phyloP scores from a whole-genome alignment of 176 grass and related monocot genomes.

The Oryza glaberrima region DNA sequence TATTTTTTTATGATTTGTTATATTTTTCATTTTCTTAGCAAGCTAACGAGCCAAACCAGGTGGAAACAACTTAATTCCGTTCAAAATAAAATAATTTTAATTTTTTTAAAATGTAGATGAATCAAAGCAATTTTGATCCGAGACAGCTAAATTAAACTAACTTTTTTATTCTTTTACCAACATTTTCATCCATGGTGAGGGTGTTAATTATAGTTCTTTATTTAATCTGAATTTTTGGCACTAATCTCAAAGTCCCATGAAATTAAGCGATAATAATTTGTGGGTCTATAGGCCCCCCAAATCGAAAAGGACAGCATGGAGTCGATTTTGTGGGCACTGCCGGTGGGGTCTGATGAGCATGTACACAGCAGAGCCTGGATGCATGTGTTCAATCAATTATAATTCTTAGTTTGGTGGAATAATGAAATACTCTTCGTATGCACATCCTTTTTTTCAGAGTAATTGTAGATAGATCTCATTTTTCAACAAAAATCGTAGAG shows the following conservation, averaged over 20 bases:
- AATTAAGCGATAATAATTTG: background rate
- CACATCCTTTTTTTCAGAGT: background rate
- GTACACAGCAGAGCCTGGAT: background rate
- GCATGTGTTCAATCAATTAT: background rate
- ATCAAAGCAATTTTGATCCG: too few species aligned
- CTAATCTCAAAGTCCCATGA: background rate
- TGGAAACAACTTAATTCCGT: too few species aligned
- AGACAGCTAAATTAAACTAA: too few species aligned
- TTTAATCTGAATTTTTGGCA: background rate
- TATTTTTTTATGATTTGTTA: too few species aligned
- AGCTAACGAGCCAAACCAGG: too few species aligned
- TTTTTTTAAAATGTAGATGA: too few species aligned
- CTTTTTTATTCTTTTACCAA: too few species aligned
- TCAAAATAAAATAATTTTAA: too few species aligned
- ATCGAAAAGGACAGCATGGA: background rate
- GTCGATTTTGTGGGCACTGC: slow-evolving; percentile 1
- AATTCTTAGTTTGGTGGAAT: background rate
- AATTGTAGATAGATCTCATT: background rate
- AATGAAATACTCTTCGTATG: background rate
- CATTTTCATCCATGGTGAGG: background rate
- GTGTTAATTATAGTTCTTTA: too few species aligned
- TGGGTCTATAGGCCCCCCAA: background rate
- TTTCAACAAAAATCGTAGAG: background rate
- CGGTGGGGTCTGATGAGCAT: background rate
- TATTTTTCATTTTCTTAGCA: too few species aligned